Base-by-base conservation (phyloP, 768 basidiomycete species). In the Russula emetica region DNA sequence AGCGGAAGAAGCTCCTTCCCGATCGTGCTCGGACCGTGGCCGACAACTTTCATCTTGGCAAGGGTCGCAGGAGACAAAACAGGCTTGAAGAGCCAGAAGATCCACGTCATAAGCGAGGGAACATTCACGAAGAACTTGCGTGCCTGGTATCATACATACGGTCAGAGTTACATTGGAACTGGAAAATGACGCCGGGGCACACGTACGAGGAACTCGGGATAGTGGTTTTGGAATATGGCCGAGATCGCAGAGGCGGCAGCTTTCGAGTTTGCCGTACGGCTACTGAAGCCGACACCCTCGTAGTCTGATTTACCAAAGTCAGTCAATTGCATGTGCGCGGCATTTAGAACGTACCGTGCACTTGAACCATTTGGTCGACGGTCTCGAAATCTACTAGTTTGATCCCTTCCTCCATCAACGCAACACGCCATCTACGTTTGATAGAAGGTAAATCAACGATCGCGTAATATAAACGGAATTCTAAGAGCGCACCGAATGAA, bases 111-210 rank as follows among this genome's bases (percentile, higher is more conserved):
- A 62, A 89, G 70, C 2, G 82, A 81, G 0, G 91, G 91, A 14
- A 93, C 89, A 69, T 90, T 90, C 70, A 93, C 79, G 70, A 93
- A 92, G 76, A 86, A 89, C 72, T 92, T 92, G 71, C 80, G 81
- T 69, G 82, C 80, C 87, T 88, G 66, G 24, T 11, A 22, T 10
- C 16, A 5, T 14, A 20, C 18, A 22, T 36, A 11, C 14, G 14
- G 54, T 38, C 24, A 62, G 14, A 16, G 28, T 50, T 36, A 56
- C 34, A 22, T 22, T 9, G 28, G 26, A 57, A 11, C 4, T 40
- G 30, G 26, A 22, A 32, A 22, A 24, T 20, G 52, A 24, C n/a
- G 24, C 7, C n/a, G 13, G 38, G 55, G 42, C 18, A 44, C 28
- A 55, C 81, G 58, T 49, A 88, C 88, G 58, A 93, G 76, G 63